Base-by-base conservation (phyloP, 805 yeast genomes). In the Cyberlindnera petersonii region DNA sequence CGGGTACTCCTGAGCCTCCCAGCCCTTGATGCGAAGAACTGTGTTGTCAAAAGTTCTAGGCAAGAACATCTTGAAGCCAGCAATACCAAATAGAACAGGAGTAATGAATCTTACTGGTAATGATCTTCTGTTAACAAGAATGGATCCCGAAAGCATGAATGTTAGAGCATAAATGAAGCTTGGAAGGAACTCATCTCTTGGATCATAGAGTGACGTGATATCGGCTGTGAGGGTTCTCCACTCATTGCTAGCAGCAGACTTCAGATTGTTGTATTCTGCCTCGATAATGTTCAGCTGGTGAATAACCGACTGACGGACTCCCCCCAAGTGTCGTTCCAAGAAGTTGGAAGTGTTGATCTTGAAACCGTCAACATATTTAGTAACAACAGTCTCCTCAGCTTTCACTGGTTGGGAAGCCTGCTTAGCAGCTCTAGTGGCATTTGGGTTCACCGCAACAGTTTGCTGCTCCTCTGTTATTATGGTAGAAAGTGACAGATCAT, bases 131-230 rank as follows among this genome's bases (percentile, higher is more conserved):
- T 68, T 66, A 13, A 67, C 74, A 24, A 75, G 44, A 40, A 80
- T 72, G 3, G 83, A 75, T 10, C 83, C 82, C 2, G 76, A 52
- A 44, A 80, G 69, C 4, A 79, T 60, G 6, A 72, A 65, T 1
- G 84, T 77, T 27, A 79, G 59, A 6, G 78, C 72, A 50, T 74
- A 72, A 35, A 78, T 68, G 28, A 72, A 55, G 30, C 66, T 65
- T 15, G 86, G 86, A 40, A 80, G 65, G 46, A 56, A 56, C 21
- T 53, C 46, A 31, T 56, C 60, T 23, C 30, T 40, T 31, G 57
- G 52, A 23, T 56, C 56, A 30, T 56, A 56, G 14, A 56, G 43
- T 1, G 60, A 52, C 3, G 48, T 35, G 17, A 53, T 29, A 17
- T 20, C 31, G 3, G 35, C 22, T 10, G 48, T 35, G 9, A 50